These are phyloP conservation scores for Fusarium lateritium DNA, from an alignment of 2,329 filamentous ascomycete species.

Conservation along the genomic window DNA sequence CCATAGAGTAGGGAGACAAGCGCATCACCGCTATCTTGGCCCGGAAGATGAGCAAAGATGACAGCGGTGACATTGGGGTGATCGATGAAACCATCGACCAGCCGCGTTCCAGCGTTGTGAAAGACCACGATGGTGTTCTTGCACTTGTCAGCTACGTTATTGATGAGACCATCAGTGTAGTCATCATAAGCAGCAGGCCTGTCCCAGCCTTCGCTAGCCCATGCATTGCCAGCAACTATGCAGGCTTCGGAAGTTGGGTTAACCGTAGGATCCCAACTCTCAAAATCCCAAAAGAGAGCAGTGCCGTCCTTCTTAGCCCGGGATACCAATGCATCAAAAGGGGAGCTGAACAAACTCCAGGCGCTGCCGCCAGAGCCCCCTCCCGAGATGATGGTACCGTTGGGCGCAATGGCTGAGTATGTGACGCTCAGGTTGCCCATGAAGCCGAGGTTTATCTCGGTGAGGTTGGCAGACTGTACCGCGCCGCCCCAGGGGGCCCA, in stretches of 20 bases:
- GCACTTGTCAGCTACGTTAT: conserved; percentile 72
- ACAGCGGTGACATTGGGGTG: conserved; percentile 75
- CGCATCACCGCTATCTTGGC: conserved; percentile 73
- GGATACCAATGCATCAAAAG: conserved; percentile 6
- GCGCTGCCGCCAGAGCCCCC: conserved; percentile 17
- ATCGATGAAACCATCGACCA: conserved; percentile 65
- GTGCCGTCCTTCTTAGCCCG: neutral
- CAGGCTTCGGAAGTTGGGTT: conserved; percentile 65
- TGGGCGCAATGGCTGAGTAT: conserved; percentile 11
- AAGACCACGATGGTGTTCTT: conserved; percentile 75
- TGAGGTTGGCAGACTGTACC: conserved; percentile 14
- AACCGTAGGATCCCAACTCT: conserved; percentile 8
- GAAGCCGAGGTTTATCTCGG: conserved; percentile 9
- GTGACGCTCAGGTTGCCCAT: conserved; percentile 6
- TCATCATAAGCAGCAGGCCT: conserved; percentile 77
- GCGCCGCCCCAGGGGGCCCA: conserved; percentile 6
- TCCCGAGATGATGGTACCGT: conserved; percentile 10
- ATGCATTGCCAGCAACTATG: conserved; percentile 86
- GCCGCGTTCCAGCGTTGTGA: conserved; percentile 73
- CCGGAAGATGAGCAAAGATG: conserved; percentile 74
- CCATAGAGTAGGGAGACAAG: conserved; percentile 72
- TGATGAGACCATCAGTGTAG: conserved; percentile 72
- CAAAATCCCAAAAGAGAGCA: conserved; percentile 12
- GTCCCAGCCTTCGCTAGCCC: conserved; percentile 83
- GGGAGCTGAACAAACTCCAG: neutral